phyloP scores from a whole-genome alignment of 2,329 filamentous ascomycete species.

The Trichoderma cornu-damae region DNA sequence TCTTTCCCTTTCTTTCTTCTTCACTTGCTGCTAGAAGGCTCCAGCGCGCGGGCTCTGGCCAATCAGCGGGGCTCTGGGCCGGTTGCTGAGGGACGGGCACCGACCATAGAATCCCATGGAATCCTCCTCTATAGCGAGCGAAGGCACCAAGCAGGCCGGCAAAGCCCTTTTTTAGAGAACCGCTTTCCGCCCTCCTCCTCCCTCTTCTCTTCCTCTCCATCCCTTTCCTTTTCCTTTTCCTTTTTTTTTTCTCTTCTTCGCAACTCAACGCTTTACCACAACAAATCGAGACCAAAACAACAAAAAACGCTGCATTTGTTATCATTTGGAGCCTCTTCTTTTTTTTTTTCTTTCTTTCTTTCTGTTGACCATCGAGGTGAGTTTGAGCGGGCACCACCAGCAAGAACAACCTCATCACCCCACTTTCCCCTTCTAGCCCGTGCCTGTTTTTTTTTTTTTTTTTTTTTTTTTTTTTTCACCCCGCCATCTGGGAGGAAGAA shows the following conservation, averaged over 20 bases:
- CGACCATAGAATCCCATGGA: conserved; percentile 44
- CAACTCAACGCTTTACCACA: conserved; percentile 21
- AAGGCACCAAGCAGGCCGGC: conserved; percentile 24
- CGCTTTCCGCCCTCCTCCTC: conserved; percentile 24
- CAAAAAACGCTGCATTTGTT: not conserved
- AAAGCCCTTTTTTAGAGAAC: conserved; percentile 37
- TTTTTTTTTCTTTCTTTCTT: conserved; percentile 25
- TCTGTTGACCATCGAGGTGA: conserved; percentile 21
- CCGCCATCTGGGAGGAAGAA: conserved; percentile 7
- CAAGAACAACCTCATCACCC: conserved; percentile 19
- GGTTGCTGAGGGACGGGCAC: conserved; percentile 27
- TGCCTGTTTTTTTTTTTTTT: conserved; percentile 4
- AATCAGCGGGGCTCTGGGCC: conserved; percentile 25
- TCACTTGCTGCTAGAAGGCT: conserved; percentile 26
- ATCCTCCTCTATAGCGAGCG: conserved; percentile 35
- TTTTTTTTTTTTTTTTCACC: conserved; percentile 8
- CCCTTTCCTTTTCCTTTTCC: conserved; percentile 22
- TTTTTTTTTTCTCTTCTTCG: conserved; percentile 20
- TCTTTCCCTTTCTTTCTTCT: not conserved
- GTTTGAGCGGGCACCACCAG: not conserved
- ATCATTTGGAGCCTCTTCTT: conserved; percentile 14
- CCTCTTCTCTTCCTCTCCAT: conserved; percentile 24
- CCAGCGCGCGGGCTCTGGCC: conserved; percentile 23
- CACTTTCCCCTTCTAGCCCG: conserved; percentile 19
- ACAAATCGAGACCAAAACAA: conserved; percentile 19